Conservation (phyloP, 2,329 filamentous ascomycete species). For the Apiospora saccharicola region DNA sequence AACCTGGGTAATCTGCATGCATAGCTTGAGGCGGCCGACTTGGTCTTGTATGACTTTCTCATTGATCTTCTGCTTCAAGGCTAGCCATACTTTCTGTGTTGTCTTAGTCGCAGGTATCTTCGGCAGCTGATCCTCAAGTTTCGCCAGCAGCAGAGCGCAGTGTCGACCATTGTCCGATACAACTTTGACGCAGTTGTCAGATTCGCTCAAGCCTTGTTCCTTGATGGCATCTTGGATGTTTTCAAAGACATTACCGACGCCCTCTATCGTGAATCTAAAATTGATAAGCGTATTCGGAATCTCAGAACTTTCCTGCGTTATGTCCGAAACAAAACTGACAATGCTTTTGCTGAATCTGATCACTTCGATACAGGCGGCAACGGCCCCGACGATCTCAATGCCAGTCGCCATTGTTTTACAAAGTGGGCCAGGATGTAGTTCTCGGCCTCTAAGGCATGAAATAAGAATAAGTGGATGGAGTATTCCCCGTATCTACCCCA, state of each 20-base stretch:
- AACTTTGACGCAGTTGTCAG: background rate
- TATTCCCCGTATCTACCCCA: background rate
- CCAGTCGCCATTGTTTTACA: background rate
- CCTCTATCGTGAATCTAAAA: too few species aligned
- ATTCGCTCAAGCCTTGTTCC: background rate
- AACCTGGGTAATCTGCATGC: background rate
- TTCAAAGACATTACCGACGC: background rate
- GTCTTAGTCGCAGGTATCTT: background rate
- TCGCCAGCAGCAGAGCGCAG: background rate
- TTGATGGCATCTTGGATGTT: background rate
- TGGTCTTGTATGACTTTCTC: background rate
- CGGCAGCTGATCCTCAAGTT: background rate
- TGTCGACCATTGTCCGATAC: background rate
- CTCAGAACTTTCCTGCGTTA: too few species aligned
- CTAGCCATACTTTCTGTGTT: background rate
- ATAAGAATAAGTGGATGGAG: background rate
- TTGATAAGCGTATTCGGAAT: too few species aligned
- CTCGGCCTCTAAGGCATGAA: background rate
- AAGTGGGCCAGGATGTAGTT: background rate
- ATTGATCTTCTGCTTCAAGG: background rate
- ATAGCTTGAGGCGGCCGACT: too few species aligned
- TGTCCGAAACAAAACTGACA: background rate
- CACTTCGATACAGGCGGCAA: background rate
- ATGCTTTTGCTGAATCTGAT: background rate
- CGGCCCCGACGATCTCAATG: background rate